Conservation (phyloP, 345 rosid genomes). For the Combretum micranthum region DNA sequence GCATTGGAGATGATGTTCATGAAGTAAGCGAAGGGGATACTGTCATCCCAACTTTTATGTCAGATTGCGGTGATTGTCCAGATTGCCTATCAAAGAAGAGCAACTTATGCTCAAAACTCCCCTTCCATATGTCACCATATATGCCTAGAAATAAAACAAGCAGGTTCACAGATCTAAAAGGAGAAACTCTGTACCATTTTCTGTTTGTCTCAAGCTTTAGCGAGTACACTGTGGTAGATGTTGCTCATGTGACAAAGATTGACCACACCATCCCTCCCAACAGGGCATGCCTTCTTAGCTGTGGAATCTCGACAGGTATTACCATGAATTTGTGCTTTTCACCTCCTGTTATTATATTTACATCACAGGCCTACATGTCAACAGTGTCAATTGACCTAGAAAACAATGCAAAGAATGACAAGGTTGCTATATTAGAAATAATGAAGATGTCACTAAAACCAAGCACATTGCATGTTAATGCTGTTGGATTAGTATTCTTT, state of each 20-base stretch:
- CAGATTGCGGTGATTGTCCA: constrained; percentile 64
- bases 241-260: constrained; percentile 55
- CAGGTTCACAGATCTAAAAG: constrained; percentile 71
- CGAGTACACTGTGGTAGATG: constrained; percentile 71
- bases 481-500: no score
- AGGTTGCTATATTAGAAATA: no score
- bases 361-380: not conserved
- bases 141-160: constrained; percentile 69
- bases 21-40: constrained; percentile 56
- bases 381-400: no score
- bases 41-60: constrained; percentile 62
- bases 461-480: no score
- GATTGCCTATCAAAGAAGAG: constrained; percentile 71
- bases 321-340: no score
- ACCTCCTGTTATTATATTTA: no score
- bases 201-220: constrained; percentile 67
- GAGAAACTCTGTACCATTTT: constrained; percentile 61
- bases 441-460: no score
- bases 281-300: constrained; percentile 77
- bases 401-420: no score
- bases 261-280: constrained; percentile 60
- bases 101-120: constrained; percentile 67
- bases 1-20: constrained; percentile 67
- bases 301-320: constrained; percentile 83
- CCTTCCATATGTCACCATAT: constrained; percentile 64